Conservation (phyloP, 768 basidiomycete species). For the Suillus ampliporus region DNA sequence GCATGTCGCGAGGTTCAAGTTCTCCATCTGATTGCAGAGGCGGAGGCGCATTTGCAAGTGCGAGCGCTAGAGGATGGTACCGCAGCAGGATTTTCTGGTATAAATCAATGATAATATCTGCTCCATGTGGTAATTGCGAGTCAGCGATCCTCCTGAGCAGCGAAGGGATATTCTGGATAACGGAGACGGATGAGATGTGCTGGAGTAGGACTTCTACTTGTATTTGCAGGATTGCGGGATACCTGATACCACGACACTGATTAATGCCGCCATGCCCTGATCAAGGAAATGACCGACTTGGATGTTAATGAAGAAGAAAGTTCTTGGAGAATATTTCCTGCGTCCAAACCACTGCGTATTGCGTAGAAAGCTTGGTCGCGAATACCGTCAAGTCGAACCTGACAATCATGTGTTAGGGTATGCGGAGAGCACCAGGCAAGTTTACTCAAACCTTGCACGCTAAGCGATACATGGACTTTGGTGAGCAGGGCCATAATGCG, state of each 20-base stretch:
- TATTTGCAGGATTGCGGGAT: constrained; percentile 25
- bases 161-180: constrained; percentile 19
- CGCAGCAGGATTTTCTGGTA: constrained; percentile 22
- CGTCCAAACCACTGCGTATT: constrained; percentile 24
- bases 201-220: constrained; percentile 29
- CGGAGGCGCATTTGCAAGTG: constrained; percentile 3
- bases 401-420: not conserved
- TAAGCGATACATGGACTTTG: constrained; percentile 51
- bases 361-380: constrained; percentile 23
- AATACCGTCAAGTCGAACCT: constrained; percentile 28
- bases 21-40: no score
- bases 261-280: no score
- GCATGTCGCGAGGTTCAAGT: no score
- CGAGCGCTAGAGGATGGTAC: constrained; percentile 1
- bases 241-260: not conserved
- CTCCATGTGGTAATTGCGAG: constrained; percentile 26
- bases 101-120: constrained; percentile 27
- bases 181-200: constrained; percentile 18
- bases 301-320: constrained; percentile 25
- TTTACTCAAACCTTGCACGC: constrained; percentile 40
- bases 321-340: constrained; percentile 31
- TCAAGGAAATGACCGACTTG: constrained; percentile 15
- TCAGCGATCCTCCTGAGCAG: constrained; percentile 23
- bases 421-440: not conserved
- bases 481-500: constrained; percentile 36